These are phyloP conservation scores for Penicillium crystallinum DNA, from an alignment of 495 filamentous ascomycete species.

Conservation along the genomic window DNA sequence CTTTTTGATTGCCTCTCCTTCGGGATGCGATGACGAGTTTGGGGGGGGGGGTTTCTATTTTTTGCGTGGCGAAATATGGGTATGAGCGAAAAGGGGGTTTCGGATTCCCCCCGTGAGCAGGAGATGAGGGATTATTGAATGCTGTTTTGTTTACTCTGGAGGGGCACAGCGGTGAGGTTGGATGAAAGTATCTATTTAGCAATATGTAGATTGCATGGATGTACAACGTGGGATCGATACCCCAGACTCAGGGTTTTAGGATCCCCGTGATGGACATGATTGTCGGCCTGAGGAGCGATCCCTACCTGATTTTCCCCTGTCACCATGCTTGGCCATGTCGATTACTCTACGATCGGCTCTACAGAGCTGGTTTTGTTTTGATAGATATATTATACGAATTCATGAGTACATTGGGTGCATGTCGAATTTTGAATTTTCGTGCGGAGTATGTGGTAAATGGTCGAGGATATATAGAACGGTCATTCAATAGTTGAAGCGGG, in stretches of 20 bases:
- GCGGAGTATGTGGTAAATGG: too few relatives aligned
- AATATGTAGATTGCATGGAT: neutral
- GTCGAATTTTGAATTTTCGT: too few relatives aligned
- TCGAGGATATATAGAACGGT: too few relatives aligned
- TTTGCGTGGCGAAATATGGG: conserved; percentile 1
- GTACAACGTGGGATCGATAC: neutral
- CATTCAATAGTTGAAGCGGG: neutral
- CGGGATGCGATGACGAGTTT: conserved; percentile 5
- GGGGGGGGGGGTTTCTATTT: neutral
- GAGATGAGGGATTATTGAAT: neutral
- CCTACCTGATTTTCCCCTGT: conserved; percentile 22
- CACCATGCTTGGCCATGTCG: conserved; percentile 20
- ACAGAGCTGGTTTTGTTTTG: neutral
- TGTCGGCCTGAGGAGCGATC: conserved; percentile 21
- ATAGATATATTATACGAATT: neutral
- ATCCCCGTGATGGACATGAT: conserved; percentile 26
- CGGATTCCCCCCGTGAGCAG: neutral
- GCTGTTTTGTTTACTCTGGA: neutral
- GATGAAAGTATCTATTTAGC: neutral
- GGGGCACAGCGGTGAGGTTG: neutral
- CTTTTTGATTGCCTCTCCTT: neutral
- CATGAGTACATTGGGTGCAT: neutral
- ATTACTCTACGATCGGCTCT: conserved; percentile 14
- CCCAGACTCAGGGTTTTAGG: conserved; percentile 12
- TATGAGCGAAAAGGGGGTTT: neutral